Conservation (phyloP, 305 asterid genomes). For the Solanum chacoense region DNA sequence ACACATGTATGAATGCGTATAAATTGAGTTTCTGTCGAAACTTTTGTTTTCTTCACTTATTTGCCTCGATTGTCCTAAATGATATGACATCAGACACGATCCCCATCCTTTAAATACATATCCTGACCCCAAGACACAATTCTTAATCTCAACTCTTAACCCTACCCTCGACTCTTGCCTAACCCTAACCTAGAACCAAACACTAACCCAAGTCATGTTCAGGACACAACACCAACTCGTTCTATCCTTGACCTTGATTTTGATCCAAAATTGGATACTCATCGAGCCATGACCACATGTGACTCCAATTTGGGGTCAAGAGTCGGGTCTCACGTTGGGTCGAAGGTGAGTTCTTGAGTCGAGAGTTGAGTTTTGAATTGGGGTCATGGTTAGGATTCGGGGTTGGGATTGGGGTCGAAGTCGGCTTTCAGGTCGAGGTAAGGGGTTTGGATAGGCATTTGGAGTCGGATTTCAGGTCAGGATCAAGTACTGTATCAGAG, state of each 20-base stretch:
- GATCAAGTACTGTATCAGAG: no score
- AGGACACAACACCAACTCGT: no score
- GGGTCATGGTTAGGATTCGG: not conserved
- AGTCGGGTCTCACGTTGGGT: not conserved
- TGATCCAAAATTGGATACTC: not conserved
- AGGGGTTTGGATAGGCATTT: not conserved
- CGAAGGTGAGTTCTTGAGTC: not conserved
- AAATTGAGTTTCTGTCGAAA: not conserved
- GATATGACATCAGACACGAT: no score
- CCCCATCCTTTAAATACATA: no score
- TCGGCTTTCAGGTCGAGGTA: no score
- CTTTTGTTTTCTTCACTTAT: not conserved
- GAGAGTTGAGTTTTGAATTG: not conserved
- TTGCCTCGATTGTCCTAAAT: not conserved
- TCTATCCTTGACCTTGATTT: not conserved
- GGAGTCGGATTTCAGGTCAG: no score
- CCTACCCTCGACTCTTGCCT: no score
- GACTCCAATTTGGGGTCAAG: not conserved
- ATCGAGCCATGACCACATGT: not conserved
- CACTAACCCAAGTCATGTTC: not conserved
- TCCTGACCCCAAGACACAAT: not conserved
- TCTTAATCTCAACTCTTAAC: not conserved
- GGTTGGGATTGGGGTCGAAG: not conserved
- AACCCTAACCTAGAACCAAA: not conserved
- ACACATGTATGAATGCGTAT: not conserved